These are phyloP conservation scores for Pyrus hybrid DNA, from an alignment of 331 rosid genomes.

Conservation along the genomic window DNA sequence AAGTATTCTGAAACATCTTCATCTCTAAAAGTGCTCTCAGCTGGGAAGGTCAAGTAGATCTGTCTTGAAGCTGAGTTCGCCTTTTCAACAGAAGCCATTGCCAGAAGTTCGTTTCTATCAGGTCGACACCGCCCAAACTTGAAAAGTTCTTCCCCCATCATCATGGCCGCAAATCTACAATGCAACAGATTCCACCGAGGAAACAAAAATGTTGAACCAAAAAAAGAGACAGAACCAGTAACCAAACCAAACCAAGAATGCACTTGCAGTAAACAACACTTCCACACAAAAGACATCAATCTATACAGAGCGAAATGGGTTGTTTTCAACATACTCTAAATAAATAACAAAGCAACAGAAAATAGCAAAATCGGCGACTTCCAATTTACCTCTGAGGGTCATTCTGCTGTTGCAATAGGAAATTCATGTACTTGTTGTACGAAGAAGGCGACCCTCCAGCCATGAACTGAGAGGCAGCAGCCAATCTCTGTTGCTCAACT, in stretches of 20 bases:
- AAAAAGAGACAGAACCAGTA: neutral
- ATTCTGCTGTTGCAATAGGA: constrained; percentile 47
- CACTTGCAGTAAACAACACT: neutral
- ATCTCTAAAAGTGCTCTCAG: constrained; percentile 55
- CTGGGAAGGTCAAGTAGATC: constrained; percentile 59
- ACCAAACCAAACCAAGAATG: neutral
- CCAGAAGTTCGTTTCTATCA: constrained; percentile 45
- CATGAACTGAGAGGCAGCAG: constrained; percentile 44
- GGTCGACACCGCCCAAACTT: constrained; percentile 36
- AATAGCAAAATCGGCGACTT: neutral
- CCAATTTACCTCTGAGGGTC: constrained; percentile 50
- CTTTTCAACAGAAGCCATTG: constrained; percentile 42
- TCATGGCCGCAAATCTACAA: constrained; percentile 34
- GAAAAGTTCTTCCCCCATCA: constrained; percentile 46
- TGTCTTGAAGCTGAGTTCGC: constrained; percentile 52
- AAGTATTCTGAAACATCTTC: constrained; percentile 61
- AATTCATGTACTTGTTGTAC: constrained; percentile 43
- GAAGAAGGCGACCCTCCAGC: constrained; percentile 40
- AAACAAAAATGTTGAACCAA: neutral
- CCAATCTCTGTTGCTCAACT: constrained; percentile 47
- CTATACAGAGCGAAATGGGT: constrained; percentile 7
- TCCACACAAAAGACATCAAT: neutral
- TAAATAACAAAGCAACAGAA: neutral
- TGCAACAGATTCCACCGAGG: neutral
- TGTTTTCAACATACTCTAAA: neutral